A percentile compares a stretch with the other conserved stretches of the same genome.
phyloP scores from a whole-genome alignment of 495 filamentous ascomycete genomes.

The Paragyromitra xinjiangensis region DNA sequence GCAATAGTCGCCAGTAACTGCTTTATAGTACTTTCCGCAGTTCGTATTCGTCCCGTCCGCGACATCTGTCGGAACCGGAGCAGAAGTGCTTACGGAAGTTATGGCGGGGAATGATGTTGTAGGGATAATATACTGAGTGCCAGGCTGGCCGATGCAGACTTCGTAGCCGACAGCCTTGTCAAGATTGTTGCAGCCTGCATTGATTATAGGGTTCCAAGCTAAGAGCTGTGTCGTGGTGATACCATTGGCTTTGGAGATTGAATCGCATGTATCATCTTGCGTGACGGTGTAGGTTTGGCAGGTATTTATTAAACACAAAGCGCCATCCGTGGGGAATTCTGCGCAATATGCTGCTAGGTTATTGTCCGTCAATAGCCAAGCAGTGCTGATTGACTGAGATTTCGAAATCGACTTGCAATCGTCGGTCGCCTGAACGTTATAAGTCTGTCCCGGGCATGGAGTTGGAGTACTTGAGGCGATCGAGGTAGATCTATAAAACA shows the following conservation, averaged over 20 bases:
- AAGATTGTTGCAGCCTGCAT: neutral
- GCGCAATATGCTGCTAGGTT: neutral
- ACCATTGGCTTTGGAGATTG: neutral
- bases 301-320: neutral
- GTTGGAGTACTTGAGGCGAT: neutral
- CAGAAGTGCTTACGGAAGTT: neutral
- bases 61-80: neutral
- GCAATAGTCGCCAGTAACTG: neutral
- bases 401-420: slow-evolving; percentile 11
- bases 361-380: neutral
- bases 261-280: neutral
- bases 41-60: neutral
- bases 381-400: neutral
- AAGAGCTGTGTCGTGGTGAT: neutral
- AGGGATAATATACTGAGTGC: neutral
- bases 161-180: neutral
- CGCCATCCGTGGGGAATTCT: neutral
- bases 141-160: neutral
- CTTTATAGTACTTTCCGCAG: neutral
- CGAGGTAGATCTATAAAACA: neutral
- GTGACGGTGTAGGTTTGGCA: neutral
- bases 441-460: neutral
- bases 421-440: neutral
- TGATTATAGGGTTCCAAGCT: neutral
- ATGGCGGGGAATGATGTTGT: neutral